Percentiles rank a stretch among this genome's conserved stretches.
These are phyloP conservation scores for Vickermania ingenoplastis DNA, from an alignment of 208 protist genomes.

Conservation along the genomic window DNA sequence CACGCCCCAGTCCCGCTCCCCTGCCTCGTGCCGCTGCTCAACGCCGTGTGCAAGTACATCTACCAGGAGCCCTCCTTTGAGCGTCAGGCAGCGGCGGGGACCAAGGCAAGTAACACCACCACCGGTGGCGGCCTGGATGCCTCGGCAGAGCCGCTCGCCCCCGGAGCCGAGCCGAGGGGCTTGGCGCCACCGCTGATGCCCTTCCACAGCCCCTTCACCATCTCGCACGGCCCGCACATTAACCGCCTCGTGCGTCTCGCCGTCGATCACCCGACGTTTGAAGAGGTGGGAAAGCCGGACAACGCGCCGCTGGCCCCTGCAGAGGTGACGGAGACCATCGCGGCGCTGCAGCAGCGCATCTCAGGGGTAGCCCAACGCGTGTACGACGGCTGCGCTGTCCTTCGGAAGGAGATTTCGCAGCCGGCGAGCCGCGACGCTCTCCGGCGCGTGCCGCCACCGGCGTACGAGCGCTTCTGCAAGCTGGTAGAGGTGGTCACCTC, in stretches of 20 bases:
- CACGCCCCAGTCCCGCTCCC: not conserved
- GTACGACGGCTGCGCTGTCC: not conserved
- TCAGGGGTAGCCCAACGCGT: not conserved
- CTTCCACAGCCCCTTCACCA: not conserved
- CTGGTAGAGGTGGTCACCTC: not conserved
- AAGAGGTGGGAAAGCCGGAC: not conserved
- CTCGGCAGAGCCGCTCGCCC: not conserved
- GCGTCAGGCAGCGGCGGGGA: not conserved
- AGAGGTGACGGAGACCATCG: not conserved
- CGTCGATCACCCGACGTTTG: not conserved
- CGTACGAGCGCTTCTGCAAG: too few species aligned
- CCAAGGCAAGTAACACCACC: not conserved
- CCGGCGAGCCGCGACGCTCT: too few species aligned
- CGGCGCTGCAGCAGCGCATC: not conserved
- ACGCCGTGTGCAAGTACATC: not conserved
- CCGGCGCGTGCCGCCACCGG: too few species aligned
- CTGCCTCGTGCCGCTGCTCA: not conserved
- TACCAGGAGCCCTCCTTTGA: not conserved
- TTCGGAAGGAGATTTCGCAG: too few species aligned
- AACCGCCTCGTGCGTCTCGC: not conserved
- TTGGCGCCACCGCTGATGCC: not conserved
- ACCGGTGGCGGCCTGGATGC: too few species aligned
- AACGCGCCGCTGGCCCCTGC: not conserved
- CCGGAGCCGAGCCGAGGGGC: too few species aligned
- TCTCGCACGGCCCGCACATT: not conserved